Conservation (phyloP, 176 grass and related monocot genomes). For the Melocanna baccifera region DNA sequence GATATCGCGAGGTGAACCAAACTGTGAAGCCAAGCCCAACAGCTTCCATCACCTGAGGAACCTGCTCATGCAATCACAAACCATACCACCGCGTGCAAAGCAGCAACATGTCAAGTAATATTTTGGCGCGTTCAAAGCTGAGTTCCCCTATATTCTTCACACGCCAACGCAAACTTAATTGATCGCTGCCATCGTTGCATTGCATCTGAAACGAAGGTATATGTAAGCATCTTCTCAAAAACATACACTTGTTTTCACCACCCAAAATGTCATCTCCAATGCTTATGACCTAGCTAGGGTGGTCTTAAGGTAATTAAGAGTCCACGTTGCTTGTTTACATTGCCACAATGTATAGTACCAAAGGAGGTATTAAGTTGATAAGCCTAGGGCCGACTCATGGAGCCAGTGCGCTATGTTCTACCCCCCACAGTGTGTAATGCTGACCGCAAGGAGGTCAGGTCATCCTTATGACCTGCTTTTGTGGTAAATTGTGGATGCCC, state of each 20-base stretch:
- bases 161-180: not conserved
- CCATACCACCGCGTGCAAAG: not conserved
- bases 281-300: too few species aligned
- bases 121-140: not conserved
- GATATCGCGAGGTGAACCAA: slow-evolving; percentile 83
- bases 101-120: not conserved
- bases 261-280: not conserved
- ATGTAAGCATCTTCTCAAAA: not conserved
- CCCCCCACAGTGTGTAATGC: too few species aligned
- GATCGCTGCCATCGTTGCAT: not conserved
- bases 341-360: too few species aligned
- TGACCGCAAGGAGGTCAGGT: too few species aligned
- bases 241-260: not conserved
- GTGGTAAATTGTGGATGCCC: too few species aligned
- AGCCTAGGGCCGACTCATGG: too few species aligned
- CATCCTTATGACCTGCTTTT: too few species aligned
- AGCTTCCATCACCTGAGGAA: slow-evolving; percentile 89
- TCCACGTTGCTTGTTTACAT: too few species aligned
- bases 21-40: slow-evolving; percentile 80
- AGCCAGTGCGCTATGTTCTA: too few species aligned
- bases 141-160: not conserved
- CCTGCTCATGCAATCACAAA: slow-evolving; percentile 31
- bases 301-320: too few species aligned
- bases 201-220: not conserved
- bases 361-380: too few species aligned